Base-by-base conservation (phyloP, 139 green algal species). In the Pleodorina starrii region DNA sequence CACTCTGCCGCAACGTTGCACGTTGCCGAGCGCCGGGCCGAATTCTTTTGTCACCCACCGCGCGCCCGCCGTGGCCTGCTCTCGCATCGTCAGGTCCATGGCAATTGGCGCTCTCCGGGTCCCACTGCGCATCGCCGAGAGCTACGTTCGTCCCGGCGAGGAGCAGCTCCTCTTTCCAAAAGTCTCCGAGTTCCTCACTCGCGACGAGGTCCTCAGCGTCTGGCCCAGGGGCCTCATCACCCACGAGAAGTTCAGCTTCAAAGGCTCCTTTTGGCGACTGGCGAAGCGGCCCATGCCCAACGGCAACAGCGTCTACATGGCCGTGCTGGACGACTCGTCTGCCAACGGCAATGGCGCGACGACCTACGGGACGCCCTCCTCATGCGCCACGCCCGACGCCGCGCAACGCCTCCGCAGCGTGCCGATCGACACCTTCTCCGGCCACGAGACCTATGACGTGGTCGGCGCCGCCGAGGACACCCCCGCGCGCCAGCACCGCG, bases 391-490 rank as follows among this genome's bases (percentile, higher is more conserved):
- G 1, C 63, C 63, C 2, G 82, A 88, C 44, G 51, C 82, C 2
- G 35, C 36, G 21, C 82, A 87, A 42, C 81, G 82, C 17, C 82
- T 88, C 19, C 82, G 82, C 82, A 88, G 82, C 43, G 25, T 71
- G 44, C 82, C 66, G 23, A 43, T 80, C 2, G 66, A 80, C 66
- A 23, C 82, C 66, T 66, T 87, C 16, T 32, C 57, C 42, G 36
- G 57, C 21, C 63, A 66, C 14, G 81, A 87, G 43, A 5, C 6
- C 43, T 66, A 32, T 43, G 44, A 79, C 82, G 32, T 87, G 6
- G 12, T 0, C 32, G 44, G n/a, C 57, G 12, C 29, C 44, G 21
- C 17, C 59, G 59, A 74, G 21, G 40, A 74, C 9, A 23, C 36
- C 9, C 29, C 23, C 35, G 1, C 82, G 35, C 19, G 43, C 81